Base-by-base conservation (phyloP, 2,329 filamentous ascomycete species). In the Lachnellula suecica region DNA sequence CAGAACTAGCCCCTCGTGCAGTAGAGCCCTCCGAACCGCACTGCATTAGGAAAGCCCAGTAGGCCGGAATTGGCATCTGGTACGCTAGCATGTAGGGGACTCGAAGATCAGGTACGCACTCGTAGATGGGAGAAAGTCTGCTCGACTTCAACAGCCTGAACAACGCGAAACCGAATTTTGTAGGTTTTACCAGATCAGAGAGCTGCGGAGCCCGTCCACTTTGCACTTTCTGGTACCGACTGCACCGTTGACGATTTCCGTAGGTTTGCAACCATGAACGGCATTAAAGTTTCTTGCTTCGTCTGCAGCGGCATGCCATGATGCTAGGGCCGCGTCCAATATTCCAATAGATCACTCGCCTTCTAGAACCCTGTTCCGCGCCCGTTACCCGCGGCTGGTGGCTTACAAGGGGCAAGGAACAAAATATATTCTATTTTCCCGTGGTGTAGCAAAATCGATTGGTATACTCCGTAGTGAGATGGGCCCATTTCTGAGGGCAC, bases 41-140 rank as follows among this genome's bases (percentile, higher is more conserved):
- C 40, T 43, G 40, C 40, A 25, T 43, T 43, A 43, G 40, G 15
- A 13, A 17, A 43, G 40, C 40, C 40, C 40, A 25, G 22, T 43
- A 43, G 40, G 17, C 40, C 40, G 40, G 40, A 43, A n/a, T 43
- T 43, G 40, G 40, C 22, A 25, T 43, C 20, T 43, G 40, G 22
- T n/a, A n/a, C 6, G 8, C 34, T n/a, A 37, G 34, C n/a, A n/a
- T n/a, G 34, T 9, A 37, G 10, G 15, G 17, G 34, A 31, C 17
- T 37, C 34, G 15, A n/a, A 20, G 22, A 25, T 43, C n/a, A 17
- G 22, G 20, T 17, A 37, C 5, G 34, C 5, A 15, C 34, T 37
- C 10, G 34, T n/a, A 6, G 34, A 15, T 9, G 34, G 5, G 17
- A 5, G 15, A 37, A 6, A 15, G 15, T 17, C 34, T 15, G 13